phyloP scores from a whole-genome alignment of 176 grass and related monocot species.

The Poa pratensis region DNA sequence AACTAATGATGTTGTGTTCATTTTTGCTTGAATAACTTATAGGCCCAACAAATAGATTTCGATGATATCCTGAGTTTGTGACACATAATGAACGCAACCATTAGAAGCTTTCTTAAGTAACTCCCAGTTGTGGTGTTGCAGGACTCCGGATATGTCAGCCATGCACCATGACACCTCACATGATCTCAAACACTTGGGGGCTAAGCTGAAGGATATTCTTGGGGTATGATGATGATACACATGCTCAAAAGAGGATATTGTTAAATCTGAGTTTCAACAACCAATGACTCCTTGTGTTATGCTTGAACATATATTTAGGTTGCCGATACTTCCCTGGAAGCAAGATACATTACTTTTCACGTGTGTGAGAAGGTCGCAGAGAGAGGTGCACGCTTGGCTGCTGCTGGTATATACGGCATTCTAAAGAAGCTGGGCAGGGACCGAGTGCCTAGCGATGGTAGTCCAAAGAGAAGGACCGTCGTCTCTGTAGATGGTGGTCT shows the following conservation, averaged over 20 bases:
- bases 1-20: background rate
- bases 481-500: conserved; percentile 84
- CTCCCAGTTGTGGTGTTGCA: conserved; percentile 41
- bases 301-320: conserved; percentile 50
- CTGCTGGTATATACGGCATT: conserved; percentile 78
- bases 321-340: conserved; percentile 60
- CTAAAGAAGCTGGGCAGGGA: conserved; percentile 84
- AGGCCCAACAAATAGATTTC: background rate
- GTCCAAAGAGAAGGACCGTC: conserved; percentile 50
- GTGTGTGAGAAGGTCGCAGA: conserved; percentile 74
- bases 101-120: conserved; percentile 24
- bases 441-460: conserved; percentile 19
- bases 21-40: conserved; percentile 4
- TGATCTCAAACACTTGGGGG: conserved; percentile 73
- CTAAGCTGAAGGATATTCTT: conserved; percentile 86
- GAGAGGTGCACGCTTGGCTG: conserved; percentile 75
- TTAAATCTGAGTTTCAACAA: conserved; percentile 3
- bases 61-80: background rate
- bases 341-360: conserved; percentile 71
- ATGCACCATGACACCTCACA: conserved; percentile 94
- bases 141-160: conserved; percentile 86
- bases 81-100: background rate
- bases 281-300: conserved; percentile 13
- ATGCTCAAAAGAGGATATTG: background rate
- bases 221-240: conserved; percentile 55